phyloP scores from a whole-genome alignment of 2,329 filamentous ascomycete genomes.

The Aspergillus fischeri region DNA sequence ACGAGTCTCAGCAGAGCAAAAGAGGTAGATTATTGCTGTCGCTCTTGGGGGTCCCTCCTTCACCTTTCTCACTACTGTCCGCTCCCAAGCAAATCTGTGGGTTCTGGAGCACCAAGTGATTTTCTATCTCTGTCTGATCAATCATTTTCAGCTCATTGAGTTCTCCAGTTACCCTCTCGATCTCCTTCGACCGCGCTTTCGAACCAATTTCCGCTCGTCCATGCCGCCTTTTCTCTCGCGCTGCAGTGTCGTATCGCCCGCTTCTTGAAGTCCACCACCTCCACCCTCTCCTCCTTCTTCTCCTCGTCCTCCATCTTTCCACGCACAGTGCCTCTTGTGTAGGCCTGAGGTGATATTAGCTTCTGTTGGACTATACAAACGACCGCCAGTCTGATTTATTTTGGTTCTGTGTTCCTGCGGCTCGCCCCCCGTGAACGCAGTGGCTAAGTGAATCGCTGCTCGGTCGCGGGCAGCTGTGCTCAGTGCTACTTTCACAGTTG shows the following conservation, averaged over 20 bases:
- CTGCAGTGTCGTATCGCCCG: constrained; percentile 30
- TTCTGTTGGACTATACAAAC: neutral
- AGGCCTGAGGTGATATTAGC: constrained; percentile 12
- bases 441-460: constrained; percentile 25
- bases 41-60: constrained; percentile 2
- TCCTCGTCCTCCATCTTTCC: constrained; percentile 2
- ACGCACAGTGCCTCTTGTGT: constrained; percentile 8
- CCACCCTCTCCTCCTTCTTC: constrained; percentile 12
- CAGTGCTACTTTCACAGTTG: constrained; percentile 26
- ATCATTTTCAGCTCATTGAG: neutral
- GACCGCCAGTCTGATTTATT: neutral
- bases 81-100: constrained; percentile 2
- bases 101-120: neutral
- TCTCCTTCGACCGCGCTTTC: neutral
- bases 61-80: constrained; percentile 6
- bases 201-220: constrained; percentile 15
- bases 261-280: constrained; percentile 29
- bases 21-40: constrained; percentile 3
- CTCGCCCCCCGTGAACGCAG: constrained; percentile 18
- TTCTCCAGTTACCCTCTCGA: constrained; percentile 7
- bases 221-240: constrained; percentile 31
- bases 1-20: neutral
- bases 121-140: neutral
- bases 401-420: constrained; percentile 1
- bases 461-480: constrained; percentile 33